Percentiles rank a stretch among this genome's conserved stretches.
phyloP scores from a whole-genome alignment of 2,329 filamentous ascomycete species.

The Penicillium sp. region DNA sequence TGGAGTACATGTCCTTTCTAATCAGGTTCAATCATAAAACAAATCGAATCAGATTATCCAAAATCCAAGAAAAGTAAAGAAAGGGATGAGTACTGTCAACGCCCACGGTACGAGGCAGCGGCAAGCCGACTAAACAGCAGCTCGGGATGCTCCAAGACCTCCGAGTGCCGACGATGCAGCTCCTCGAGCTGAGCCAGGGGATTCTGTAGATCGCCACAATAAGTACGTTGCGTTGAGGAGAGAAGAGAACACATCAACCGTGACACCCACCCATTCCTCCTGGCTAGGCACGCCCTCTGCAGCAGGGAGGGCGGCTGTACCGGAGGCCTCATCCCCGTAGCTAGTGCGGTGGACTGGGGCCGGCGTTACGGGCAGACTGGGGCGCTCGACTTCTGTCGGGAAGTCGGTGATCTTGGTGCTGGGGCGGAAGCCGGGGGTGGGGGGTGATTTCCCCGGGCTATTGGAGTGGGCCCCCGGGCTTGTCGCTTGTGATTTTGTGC shows the following conservation, averaged over 20 bases:
- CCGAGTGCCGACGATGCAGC: slow-evolving; percentile 58
- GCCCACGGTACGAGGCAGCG: not conserved
- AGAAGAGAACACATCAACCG: slow-evolving; percentile 39
- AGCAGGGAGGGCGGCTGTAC: slow-evolving; percentile 50
- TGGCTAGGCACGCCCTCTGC: slow-evolving; percentile 80
- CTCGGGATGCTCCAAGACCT: slow-evolving; percentile 46
- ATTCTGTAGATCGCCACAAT: slow-evolving; percentile 52
- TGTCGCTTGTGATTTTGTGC: slow-evolving; percentile 41
- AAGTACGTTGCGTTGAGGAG: slow-evolving; percentile 38
- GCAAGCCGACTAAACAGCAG: slow-evolving; percentile 18
- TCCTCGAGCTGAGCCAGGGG: slow-evolving; percentile 61
- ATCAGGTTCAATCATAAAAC: not conserved
- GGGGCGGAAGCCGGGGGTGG: slow-evolving; percentile 33
- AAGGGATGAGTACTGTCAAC: not conserved
- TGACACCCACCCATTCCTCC: slow-evolving; percentile 83
- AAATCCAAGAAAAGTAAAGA: not conserved
- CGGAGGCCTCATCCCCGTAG: slow-evolving; percentile 29
- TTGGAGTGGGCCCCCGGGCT: slow-evolving; percentile 9
- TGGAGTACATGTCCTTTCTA: not conserved
- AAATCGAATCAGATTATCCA: not conserved
- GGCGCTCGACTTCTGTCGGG: slow-evolving; percentile 69
- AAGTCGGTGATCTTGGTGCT: slow-evolving; percentile 75
- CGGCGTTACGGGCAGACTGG: slow-evolving; percentile 82
- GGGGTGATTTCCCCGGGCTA: slow-evolving; percentile 9
- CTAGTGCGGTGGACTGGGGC: slow-evolving; percentile 63